A percentile compares a stretch with the other conserved stretches of the same genome.
phyloP scores from a whole-genome alignment of 176 grass and related monocot genomes.

The Oryza glaberrima region DNA sequence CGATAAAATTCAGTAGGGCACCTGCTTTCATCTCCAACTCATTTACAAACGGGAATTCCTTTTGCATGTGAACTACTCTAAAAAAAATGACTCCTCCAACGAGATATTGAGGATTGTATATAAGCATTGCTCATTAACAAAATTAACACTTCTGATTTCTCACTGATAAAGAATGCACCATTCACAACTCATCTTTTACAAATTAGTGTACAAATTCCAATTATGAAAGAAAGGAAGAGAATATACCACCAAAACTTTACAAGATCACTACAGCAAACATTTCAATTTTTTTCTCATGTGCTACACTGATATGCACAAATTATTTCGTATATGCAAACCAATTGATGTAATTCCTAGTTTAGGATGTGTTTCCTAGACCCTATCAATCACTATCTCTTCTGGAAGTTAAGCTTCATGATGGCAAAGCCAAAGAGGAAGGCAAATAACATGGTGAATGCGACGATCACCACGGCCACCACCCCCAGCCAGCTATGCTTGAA shows the following conservation, averaged over 20 bases:
- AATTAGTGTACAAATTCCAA: background rate
- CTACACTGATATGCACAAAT: background rate
- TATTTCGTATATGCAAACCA: background rate
- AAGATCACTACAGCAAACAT: background rate
- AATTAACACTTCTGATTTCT: background rate
- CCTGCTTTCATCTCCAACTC: too few species aligned
- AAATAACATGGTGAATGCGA: constrained; percentile 24
- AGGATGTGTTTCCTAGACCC: background rate
- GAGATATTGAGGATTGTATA: background rate
- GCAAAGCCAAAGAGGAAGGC: constrained; percentile 58
- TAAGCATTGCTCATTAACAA: background rate
- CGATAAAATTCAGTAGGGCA: too few species aligned
- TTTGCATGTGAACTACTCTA: too few species aligned
- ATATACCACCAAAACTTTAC: background rate
- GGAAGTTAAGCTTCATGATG: constrained; percentile 70
- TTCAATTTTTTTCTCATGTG: background rate
- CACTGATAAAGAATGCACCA: background rate
- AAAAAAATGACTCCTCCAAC: background rate
- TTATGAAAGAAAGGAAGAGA: background rate
- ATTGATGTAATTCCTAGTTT: background rate
- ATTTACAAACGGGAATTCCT: background rate
- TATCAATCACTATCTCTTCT: constrained; percentile 49
- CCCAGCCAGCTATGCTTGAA: background rate
- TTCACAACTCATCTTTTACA: background rate
- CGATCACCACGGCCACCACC: background rate